phyloP scores from a whole-genome alignment of 805 yeast genomes.

The Starmera amethionina region DNA sequence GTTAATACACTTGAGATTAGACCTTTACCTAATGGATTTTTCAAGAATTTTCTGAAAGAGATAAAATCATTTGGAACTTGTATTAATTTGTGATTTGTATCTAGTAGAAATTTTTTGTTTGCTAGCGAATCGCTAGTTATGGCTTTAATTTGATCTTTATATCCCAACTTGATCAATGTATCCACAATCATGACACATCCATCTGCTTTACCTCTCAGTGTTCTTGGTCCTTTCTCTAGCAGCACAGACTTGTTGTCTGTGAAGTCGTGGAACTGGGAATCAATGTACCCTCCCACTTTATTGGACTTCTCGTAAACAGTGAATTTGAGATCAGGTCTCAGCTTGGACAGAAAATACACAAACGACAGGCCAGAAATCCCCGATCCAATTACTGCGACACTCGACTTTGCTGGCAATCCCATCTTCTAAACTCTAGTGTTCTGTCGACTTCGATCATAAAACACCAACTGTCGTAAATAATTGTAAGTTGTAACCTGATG shows the following conservation, averaged over 20 bases:
- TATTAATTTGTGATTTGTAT: conserved; percentile 32
- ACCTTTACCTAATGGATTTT: conserved; percentile 35
- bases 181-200: conserved; percentile 69
- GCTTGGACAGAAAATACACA: conserved; percentile 52
- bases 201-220: conserved; percentile 71
- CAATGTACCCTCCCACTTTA: conserved; percentile 75
- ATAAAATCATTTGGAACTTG: conserved; percentile 41
- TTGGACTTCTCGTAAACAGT: conserved; percentile 47
- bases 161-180: conserved; percentile 36
- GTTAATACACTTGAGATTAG: conserved; percentile 32
- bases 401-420: conserved; percentile 15
- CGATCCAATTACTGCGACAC: conserved; percentile 72
- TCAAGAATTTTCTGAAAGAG: conserved; percentile 24
- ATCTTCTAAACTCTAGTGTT: neutral
- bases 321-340: conserved; percentile 71
- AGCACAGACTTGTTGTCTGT: conserved; percentile 14
- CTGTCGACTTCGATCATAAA: too few species aligned
- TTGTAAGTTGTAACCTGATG: neutral
- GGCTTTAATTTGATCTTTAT: conserved; percentile 42
- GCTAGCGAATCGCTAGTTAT: conserved; percentile 51
- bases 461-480: neutral
- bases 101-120: conserved; percentile 61
- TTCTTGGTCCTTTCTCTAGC: conserved; percentile 86
- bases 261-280: conserved; percentile 33
- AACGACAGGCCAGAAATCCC: conserved; percentile 83